Evolutionary conservation across 768 basidiomycete species (phyloP).

Genomic region (Russula abietina): DNA sequence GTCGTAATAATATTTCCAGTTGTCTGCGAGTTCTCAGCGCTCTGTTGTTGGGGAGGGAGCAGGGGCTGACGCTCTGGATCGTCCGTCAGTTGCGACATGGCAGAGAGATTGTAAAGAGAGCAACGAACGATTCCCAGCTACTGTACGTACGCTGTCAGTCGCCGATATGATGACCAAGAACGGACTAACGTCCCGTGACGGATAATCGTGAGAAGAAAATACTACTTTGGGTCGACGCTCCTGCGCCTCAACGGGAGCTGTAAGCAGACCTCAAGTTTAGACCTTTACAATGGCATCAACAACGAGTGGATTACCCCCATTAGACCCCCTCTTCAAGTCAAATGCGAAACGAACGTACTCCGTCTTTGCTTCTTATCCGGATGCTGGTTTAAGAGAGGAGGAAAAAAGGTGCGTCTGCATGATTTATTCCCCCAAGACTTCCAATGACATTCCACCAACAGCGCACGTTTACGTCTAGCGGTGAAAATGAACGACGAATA

Average conservation of each 20-base stretch:
- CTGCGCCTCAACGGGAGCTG: too few relatives aligned
- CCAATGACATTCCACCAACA: constrained; percentile 38
- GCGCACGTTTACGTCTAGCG: constrained; percentile 66
- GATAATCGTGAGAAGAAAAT: not conserved
- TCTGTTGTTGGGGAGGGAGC: not conserved
- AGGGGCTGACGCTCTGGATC: constrained; percentile 15
- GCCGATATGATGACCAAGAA: not conserved
- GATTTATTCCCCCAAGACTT: not conserved
- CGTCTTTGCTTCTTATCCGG: constrained; percentile 60
- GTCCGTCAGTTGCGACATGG: constrained; percentile 7
- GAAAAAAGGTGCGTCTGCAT: constrained; percentile 53
- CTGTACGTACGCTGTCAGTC: too few relatives aligned
- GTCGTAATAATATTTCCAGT: not conserved
- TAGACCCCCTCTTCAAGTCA: constrained; percentile 57
- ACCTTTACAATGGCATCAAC: constrained; percentile 36
- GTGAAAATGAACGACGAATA: constrained; percentile 91
- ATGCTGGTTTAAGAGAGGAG: constrained; percentile 56
- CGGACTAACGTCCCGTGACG: not conserved
- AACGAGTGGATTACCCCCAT: constrained; percentile 46
- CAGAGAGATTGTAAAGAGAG: not conserved
- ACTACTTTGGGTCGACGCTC: not conserved
- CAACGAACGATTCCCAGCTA: not conserved
- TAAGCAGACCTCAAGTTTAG: too few relatives aligned
- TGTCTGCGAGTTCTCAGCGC: not conserved
- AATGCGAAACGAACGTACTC: constrained; percentile 69